Base-by-base conservation (phyloP, 768 basidiomycete genomes). In the Ramaria rubella region DNA sequence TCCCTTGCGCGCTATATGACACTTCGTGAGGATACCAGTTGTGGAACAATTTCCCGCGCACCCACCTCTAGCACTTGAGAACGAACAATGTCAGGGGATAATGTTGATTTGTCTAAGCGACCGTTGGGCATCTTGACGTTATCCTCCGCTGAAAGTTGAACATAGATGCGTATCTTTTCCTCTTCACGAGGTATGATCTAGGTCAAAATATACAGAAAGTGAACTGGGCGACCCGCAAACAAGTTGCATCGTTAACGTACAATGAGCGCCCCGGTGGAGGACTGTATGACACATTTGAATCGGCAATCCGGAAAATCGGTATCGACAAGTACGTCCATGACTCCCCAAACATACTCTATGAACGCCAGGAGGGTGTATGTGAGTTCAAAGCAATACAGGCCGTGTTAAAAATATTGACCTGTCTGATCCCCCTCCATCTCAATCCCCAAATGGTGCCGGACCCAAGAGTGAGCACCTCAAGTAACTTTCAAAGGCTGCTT, bases 381-480 rank as follows among this genome's bases (percentile, higher is more conserved):
- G 11, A n/a, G 11, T 11, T 11, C 11, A 38, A 38, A 58, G 33
- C 12, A 45, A 48, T 7, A 17, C 12, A 58, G n/a, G 21, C 21
- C 19, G 24, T 11, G 14, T 33, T 38, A n/a, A 38, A 38, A 38
- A 38, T 38, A 38, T 38, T 38, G 36, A 38, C 36, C 36, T 49
- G 63, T 62, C 17, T 36, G 31, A 5, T 64, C 64, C 12, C 64
- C 64, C 52, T 64, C 56, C 52, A 65, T 46, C 21, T 51, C 31
- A 33, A 65, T 52, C 1, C 49, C 49, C 7, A 65, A 29, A 7
- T 59, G 45, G 15, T 56, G 52, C 7, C 65, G 55, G 8, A 66
- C 57, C 62, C 61, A 67, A 3, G 64, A 64, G 40, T 63, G 61
- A 9, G 63, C 65, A 44, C 65, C 63, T 63, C 31, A 8, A 21